A percentile compares a stretch with the other conserved stretches of the same genome.
Conservation (phyloP, 768 basidiomycete genomes). For the Collybia sp. region DNA sequence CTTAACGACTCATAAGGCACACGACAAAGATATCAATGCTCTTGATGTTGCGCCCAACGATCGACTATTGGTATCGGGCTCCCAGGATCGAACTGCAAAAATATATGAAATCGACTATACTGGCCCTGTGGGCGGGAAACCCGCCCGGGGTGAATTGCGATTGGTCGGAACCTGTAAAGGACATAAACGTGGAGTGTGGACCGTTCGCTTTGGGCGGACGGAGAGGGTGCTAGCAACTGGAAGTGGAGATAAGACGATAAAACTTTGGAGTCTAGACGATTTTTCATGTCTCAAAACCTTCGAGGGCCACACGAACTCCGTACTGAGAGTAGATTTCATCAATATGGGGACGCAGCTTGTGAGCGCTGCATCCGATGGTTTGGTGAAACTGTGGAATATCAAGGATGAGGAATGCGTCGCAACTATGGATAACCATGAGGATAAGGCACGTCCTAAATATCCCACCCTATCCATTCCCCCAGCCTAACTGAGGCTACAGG, state of each 20-base stretch:
- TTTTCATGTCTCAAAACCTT: conserved; percentile 94
- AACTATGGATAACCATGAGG: conserved; percentile 96
- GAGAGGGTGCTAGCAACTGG: conserved; percentile 89
- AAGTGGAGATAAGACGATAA: conserved; percentile 93
- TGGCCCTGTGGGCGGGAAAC: conserved; percentile 28
- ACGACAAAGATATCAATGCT: conserved; percentile 98
- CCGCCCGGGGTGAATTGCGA: conserved; percentile 64
- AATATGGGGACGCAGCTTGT: conserved; percentile 81
- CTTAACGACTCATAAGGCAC: conserved; percentile 82
- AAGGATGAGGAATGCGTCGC: conserved; percentile 80
- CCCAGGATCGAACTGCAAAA: conserved; percentile 94
- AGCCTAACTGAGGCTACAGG: conserved; percentile 38
- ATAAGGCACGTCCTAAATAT: conserved; percentile 60
- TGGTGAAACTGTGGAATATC: conserved; percentile 95
- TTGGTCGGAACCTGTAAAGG: conserved; percentile 88
- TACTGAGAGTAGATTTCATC: conserved; percentile 88
- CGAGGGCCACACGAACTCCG: conserved; percentile 97
- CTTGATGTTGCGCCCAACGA: conserved; percentile 92
- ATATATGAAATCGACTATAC: conserved; percentile 73
- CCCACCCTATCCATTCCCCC: background rate
- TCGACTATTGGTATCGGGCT: conserved; percentile 83
- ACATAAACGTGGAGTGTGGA: conserved; percentile 96
- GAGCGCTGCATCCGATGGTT: conserved; percentile 88
- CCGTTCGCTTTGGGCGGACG: conserved; percentile 78
- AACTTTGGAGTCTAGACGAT: conserved; percentile 91